Evolutionary conservation across 2,329 filamentous ascomycete species (phyloP).

Genomic region (Phoma sp.): DNA sequence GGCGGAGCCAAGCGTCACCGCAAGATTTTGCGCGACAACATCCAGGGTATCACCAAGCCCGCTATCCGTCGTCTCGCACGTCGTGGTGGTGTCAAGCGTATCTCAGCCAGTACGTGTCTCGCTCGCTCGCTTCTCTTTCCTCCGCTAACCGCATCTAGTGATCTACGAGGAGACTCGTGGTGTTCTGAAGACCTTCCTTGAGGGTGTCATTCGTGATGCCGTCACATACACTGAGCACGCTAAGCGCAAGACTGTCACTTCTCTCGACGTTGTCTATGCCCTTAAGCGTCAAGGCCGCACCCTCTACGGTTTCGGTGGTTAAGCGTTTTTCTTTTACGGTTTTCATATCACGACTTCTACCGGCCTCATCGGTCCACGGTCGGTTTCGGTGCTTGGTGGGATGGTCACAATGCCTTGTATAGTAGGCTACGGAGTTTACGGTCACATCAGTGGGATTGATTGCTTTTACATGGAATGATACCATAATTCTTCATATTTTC

Average conservation of each 20-base stretch:
- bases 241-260: slow-evolving; percentile 81
- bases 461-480: slow-evolving; percentile 46
- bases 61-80: slow-evolving; percentile 63
- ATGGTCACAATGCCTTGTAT: slow-evolving; percentile 45
- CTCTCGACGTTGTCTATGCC: slow-evolving; percentile 70
- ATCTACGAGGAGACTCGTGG: slow-evolving; percentile 82
- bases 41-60: slow-evolving; percentile 63
- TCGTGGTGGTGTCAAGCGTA: slow-evolving; percentile 63
- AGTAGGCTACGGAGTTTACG: slow-evolving; percentile 47
- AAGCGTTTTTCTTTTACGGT: slow-evolving; percentile 53
- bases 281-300: slow-evolving; percentile 72
- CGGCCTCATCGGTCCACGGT: slow-evolving; percentile 56
- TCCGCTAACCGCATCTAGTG: slow-evolving; percentile 57
- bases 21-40: slow-evolving; percentile 64
- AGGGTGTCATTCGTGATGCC: slow-evolving; percentile 77
- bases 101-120: slow-evolving; percentile 56
- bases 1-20: slow-evolving; percentile 63
- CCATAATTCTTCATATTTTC: slow-evolving; percentile 40
- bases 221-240: slow-evolving; percentile 82
- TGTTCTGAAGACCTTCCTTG: slow-evolving; percentile 80
- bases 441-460: slow-evolving; percentile 37
- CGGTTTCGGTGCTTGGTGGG: slow-evolving; percentile 63
- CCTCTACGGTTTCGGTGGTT: slow-evolving; percentile 91
- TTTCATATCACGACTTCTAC: slow-evolving; percentile 49
- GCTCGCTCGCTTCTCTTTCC: not conserved